A percentile compares a stretch with the other conserved stretches of the same genome.
Conservation (phyloP, 2,329 filamentous ascomycete genomes). For the Aureobasidium lini region DNA sequence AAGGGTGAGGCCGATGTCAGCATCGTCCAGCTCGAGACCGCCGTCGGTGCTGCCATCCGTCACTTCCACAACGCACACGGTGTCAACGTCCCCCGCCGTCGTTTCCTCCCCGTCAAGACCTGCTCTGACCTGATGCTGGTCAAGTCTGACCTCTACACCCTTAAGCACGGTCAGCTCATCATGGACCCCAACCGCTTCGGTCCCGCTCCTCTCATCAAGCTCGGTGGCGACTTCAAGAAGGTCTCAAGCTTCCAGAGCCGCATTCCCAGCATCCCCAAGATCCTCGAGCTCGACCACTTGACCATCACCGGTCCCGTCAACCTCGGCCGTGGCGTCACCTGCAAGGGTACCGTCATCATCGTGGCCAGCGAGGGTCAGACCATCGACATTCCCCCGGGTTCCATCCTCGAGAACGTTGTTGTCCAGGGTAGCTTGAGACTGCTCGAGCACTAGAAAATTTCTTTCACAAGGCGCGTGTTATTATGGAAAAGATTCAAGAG, state of each 20-base stretch:
- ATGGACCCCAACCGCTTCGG: conserved; percentile 96
- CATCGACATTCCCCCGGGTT: conserved; percentile 94
- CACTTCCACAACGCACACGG: conserved; percentile 98
- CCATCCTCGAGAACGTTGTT: conserved; percentile 96
- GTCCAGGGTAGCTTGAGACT: conserved; percentile 89
- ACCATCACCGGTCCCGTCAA: conserved; percentile 98
- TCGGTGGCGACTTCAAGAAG: conserved; percentile 99
- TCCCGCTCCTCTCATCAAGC: conserved; percentile 95
- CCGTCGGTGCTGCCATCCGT: conserved; percentile 94
- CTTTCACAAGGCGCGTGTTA: background rate
- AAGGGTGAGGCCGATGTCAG: conserved; percentile 98
- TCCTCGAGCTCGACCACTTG: conserved; percentile 85
- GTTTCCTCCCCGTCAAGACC: conserved; percentile 99
- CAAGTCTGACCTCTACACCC: conserved; percentile 97
- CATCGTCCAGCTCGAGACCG: conserved; percentile 97
- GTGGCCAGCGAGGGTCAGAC: conserved; percentile 96
- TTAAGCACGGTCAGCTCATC: conserved; percentile 96
- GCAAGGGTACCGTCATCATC: conserved; percentile 98
- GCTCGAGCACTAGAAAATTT: conserved; percentile 52
- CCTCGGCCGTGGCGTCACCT: conserved; percentile 85
- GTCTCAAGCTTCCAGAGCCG: conserved; percentile 92
- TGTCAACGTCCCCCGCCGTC: conserved; percentile 94
- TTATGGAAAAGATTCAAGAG: conserved; percentile 9
- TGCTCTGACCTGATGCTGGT: conserved; percentile 99
- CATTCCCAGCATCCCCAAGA: conserved; percentile 81